Evolutionary conservation across 1,284 basidiomycete genomes (phyloP), one percentile per base, ranked within the genome.

Genomic region (Ceratobasidium sp.): DNA sequence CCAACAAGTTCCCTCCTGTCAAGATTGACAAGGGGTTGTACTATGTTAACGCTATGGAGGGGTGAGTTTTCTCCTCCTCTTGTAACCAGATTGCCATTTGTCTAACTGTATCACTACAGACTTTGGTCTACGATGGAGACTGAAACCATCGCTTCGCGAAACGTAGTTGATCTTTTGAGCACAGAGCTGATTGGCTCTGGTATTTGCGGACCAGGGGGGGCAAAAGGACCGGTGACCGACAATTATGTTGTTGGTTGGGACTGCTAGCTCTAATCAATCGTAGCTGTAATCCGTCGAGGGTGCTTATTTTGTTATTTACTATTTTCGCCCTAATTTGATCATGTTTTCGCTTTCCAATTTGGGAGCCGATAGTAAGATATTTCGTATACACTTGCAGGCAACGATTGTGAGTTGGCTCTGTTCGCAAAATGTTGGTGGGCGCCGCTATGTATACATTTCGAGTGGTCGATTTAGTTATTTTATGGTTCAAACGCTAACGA

Each of bases 51-150:
- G 90, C 95, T 0, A 93, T 97, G 82, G 96, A 98, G 86, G 92
- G 93, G 88, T 93, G 86, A 84, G 91, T 90, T 13, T 81, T 79
- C 28, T 58, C 61, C 77, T 49, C 42, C 60, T 26, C 53, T 77
- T 39, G 70, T 55, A 28, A 81, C 39, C 67, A 51, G n/a, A 69
- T 28, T 18, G 13, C 66, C 49, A 10, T 2, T 46, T 26, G 39
- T 42, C 18, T 6, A 26, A 28, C 79, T 82, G 56, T 44, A 7
- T 53, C n/a, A 53, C 51, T 53, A 15, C 75, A 94, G 93, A 56
- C 89, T 94, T 82, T 93, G 95, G 64, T 93, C 92, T 15, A 94
- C 93, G 10, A 97, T 98, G 96, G 96, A 98, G 85, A 97, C 97
- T 0, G 92, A 95, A 84, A 97, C 95, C 0, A 86, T 98, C 55